phyloP scores from a whole-genome alignment of 306 rosid species.

The Cercis canadensis region DNA sequence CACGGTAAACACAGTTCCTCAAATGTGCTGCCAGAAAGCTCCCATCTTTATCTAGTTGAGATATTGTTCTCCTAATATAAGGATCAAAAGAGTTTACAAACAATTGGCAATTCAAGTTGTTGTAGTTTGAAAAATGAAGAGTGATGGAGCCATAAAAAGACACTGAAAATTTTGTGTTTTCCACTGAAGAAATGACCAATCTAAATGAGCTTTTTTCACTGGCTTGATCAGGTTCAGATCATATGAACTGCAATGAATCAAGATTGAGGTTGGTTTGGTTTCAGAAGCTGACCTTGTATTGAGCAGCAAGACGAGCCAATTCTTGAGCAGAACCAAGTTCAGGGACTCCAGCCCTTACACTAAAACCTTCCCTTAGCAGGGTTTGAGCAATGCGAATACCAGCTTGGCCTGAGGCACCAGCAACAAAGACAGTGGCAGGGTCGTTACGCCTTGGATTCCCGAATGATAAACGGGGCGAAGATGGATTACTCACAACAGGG shows the following conservation, averaged over 20 bases:
- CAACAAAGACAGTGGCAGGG: constrained; percentile 78
- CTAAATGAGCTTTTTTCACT: neutral
- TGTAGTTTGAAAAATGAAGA: no score
- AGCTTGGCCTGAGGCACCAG: constrained; percentile 86
- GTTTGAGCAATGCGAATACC: constrained; percentile 86
- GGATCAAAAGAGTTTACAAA: no score
- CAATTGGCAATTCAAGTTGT: no score
- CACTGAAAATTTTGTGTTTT: no score
- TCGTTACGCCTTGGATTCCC: constrained; percentile 78
- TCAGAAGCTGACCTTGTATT: constrained; percentile 69
- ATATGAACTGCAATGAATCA: neutral
- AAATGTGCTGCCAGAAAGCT: neutral
- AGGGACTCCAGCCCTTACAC: constrained; percentile 90
- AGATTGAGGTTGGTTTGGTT: neutral
- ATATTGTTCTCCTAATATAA: no score
- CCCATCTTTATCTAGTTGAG: no score
- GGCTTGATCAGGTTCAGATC: neutral
- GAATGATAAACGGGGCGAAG: constrained; percentile 66
- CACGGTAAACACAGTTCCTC: neutral
- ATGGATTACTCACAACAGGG: constrained; percentile 52
- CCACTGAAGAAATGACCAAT: no score
- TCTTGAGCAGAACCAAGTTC: constrained; percentile 87
- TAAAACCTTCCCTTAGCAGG: constrained; percentile 80
- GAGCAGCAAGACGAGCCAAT: constrained; percentile 83
- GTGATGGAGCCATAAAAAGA: no score